Conservation (phyloP, 768 basidiomycete genomes). For the Suillus bovinus region DNA sequence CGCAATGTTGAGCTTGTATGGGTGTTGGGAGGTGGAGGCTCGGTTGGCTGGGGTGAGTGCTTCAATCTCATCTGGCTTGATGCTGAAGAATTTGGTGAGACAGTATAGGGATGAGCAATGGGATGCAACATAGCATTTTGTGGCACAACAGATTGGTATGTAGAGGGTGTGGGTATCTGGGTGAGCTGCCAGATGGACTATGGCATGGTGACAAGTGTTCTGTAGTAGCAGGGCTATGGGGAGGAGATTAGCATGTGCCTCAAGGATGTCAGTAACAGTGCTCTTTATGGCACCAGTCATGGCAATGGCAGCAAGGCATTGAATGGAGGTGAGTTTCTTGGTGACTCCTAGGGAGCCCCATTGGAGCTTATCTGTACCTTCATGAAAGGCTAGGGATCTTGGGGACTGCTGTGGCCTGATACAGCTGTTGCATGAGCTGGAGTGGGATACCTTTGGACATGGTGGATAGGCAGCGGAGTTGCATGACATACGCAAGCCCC, state of each 20-base stretch:
- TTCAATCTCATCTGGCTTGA: not conserved
- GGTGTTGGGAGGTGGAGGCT: not conserved
- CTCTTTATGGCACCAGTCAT: not conserved
- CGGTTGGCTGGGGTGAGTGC: not conserved
- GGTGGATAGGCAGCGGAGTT: slow-evolving; percentile 13
- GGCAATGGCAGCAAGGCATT: not conserved
- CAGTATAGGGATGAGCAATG: not conserved
- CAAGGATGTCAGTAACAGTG: not conserved
- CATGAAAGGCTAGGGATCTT: slow-evolving; percentile 13
- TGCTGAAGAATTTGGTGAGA: not conserved
- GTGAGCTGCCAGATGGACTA: not conserved
- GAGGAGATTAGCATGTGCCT: not conserved
- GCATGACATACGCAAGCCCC: not conserved
- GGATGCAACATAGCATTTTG: not conserved
- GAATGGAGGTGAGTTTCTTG: no score
- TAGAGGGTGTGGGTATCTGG: not conserved
- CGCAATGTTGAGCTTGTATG: no score
- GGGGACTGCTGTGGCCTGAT: slow-evolving; percentile 27
- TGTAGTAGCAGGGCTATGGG: not conserved
- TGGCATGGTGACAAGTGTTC: not conserved
- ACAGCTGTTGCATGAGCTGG: slow-evolving; percentile 23
- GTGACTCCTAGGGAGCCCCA: not conserved
- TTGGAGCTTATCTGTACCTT: not conserved
- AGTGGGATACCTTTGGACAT: slow-evolving; percentile 16
- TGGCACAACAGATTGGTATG: not conserved